Evolutionary conservation across 257 asterid genomes (phyloP), one percentile per base, ranked within the genome.

Genomic region (Linaria vulgaris): DNA sequence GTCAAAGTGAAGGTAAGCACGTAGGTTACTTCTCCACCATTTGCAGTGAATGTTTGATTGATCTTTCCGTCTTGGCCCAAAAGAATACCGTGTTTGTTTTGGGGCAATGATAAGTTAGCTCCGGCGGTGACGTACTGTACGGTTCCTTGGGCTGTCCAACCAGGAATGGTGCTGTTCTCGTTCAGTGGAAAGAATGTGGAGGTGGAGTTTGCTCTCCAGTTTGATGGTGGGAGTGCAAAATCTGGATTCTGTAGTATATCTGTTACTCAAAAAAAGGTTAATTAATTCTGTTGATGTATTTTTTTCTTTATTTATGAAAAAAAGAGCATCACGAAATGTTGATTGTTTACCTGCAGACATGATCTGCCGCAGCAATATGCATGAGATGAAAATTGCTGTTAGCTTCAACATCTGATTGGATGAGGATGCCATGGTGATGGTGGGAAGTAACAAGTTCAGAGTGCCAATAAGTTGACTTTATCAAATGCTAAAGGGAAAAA

Each of bases 101-200:
- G 37, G 5, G 83, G 78, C 47, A 76, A 49, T 3, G 76, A 41
- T 17, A 64, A 46, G 39, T 65, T 45, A 6, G 48, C 50, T 19
- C 78, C 83, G 6, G 79, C 60, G 0, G 78, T 70, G 11, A 49
- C 80, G 16, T 83, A 81, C 64, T 65, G 65, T 59, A 78, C 81
- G 4, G 21, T 21, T 44, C 95, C 95, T 30, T 73, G 67, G 53
- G 73, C 72, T 31, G 87, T 66, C 87, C 96, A 85, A 27, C 90
- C 90, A 0, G 85, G 79, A 16, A 81, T 74, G 1, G 79, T 83
- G 71, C 65, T 78, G 74, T 59, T 79, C 59, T 51, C 78, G n/a
- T 75, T 62, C 56, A 79, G 64, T 16, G 65, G 63, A 64, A 80
- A 72, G 22, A 62, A 66, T 14, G 75, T 63, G 47, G 74, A 41